Conservation (phyloP, 768 basidiomycete genomes). For the Mycena epipterygia region DNA sequence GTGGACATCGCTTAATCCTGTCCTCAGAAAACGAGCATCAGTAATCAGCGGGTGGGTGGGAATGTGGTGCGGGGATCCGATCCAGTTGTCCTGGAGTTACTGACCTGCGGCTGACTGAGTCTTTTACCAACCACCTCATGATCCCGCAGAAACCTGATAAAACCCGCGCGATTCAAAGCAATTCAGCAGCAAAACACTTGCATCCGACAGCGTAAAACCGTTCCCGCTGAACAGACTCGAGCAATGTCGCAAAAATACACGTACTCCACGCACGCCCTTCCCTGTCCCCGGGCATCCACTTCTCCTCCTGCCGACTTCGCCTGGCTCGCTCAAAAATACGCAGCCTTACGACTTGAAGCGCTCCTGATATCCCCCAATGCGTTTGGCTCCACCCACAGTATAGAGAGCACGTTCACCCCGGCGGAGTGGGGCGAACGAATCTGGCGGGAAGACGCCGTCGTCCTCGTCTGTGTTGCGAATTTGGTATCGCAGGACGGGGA, state of each 20-base stretch:
- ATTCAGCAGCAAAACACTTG: too few species aligned
- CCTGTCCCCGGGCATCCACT: conserved; percentile 14
- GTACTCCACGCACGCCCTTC: conserved; percentile 30
- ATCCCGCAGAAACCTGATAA: too few species aligned
- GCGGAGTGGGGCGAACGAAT: conserved; percentile 21
- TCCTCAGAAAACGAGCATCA: too few species aligned
- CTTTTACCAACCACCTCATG: too few species aligned
- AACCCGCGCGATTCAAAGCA: too few species aligned
- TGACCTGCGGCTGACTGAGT: too few species aligned
- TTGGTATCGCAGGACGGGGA: neutral
- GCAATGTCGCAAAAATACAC: conserved; percentile 12
- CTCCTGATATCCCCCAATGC: conserved; percentile 29
- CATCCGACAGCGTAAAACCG: too few species aligned
- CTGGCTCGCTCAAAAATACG: conserved; percentile 10
- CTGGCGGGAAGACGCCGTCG: conserved; percentile 28
- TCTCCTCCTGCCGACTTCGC: conserved; percentile 20
- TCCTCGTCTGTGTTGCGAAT: conserved; percentile 32
- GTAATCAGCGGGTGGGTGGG: too few species aligned
- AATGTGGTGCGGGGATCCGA: too few species aligned
- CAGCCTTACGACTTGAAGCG: conserved; percentile 33
- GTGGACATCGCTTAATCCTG: too few species aligned
- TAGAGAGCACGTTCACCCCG: conserved; percentile 28
- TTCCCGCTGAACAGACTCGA: too few species aligned
- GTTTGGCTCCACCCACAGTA: conserved; percentile 27
- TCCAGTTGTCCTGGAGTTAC: too few species aligned